Evolutionary conservation across 257 asterid species (phyloP).

Genomic region (Solanum chmielewskii): DNA sequence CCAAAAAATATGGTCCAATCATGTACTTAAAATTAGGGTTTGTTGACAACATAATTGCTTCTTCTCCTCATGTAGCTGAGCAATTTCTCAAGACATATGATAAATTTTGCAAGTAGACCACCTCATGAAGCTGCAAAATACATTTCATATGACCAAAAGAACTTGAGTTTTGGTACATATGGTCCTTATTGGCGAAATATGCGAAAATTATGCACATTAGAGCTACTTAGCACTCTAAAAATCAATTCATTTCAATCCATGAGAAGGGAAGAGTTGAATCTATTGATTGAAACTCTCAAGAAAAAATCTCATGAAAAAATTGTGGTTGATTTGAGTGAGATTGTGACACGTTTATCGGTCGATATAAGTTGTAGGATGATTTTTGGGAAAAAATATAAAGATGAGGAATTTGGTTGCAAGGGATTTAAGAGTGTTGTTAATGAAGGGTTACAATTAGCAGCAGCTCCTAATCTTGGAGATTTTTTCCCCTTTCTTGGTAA

Average conservation of each 20-base stretch:
- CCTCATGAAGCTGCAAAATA: background rate
- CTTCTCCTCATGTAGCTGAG: slow-evolving; percentile 9
- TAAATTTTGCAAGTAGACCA: slow-evolving; percentile 2
- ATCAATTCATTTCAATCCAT: background rate
- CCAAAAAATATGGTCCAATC: slow-evolving; percentile 8
- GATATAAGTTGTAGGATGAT: slow-evolving; percentile 5
- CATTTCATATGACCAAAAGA: background rate
- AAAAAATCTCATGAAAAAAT: background rate
- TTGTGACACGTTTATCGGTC: background rate
- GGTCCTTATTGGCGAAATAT: slow-evolving; percentile 17
- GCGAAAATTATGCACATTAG: background rate
- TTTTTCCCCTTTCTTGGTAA: slow-evolving; percentile 4
- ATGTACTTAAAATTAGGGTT: background rate
- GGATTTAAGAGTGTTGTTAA: background rate
- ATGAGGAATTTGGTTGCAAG: background rate
- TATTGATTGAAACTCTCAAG: background rate
- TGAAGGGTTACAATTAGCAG: background rate
- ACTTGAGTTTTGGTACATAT: background rate
- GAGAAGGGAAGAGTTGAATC: background rate
- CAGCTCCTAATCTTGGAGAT: slow-evolving; percentile 6
- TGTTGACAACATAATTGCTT: slow-evolving; percentile 1
- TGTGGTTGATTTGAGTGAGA: background rate
- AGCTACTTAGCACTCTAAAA: background rate
- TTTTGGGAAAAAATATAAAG: slow-evolving; percentile 5
- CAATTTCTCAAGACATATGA: slow-evolving; percentile 9